Conservation (phyloP, 2,329 filamentous ascomycete species). For the Bipolaris zeicola region DNA sequence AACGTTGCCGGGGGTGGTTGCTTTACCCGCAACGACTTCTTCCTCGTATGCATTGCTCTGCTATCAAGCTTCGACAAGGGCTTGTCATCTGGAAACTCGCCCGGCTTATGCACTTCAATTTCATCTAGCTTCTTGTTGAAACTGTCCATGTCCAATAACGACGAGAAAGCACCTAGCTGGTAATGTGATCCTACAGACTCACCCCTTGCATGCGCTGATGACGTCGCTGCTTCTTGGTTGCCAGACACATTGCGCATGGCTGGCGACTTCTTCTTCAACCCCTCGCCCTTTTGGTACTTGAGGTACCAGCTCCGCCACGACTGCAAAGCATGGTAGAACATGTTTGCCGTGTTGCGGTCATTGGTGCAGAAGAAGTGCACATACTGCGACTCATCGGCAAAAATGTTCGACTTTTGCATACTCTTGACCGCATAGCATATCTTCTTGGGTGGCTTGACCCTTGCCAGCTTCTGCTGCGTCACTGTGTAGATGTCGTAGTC, state of each 20-base stretch:
- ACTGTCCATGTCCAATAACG: constrained; percentile 67
- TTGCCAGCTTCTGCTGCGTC: constrained; percentile 68
- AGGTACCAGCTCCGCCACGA: constrained; percentile 92
- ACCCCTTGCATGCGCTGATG: constrained; percentile 35
- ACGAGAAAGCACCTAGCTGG: constrained; percentile 69
- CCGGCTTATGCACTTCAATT: constrained; percentile 30
- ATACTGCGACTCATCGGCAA: constrained; percentile 81
- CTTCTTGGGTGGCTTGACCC: constrained; percentile 83
- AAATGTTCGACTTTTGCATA: constrained; percentile 85
- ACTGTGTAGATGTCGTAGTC: constrained; percentile 92
- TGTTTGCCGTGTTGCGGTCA: constrained; percentile 68
- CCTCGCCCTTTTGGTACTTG: constrained; percentile 70
- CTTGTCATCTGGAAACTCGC: constrained; percentile 36
- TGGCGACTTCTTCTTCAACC: constrained; percentile 49
- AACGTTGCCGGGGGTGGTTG: constrained; percentile 45
- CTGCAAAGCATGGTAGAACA: constrained; percentile 75
- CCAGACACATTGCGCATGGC: constrained; percentile 32
- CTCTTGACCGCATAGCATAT: constrained; percentile 89
- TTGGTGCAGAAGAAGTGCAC: constrained; percentile 91
- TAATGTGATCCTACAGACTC: constrained; percentile 59
- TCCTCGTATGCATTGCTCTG: constrained; percentile 42
- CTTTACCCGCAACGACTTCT: constrained; percentile 47
- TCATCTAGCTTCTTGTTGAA: constrained; percentile 56
- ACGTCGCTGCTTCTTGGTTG: constrained; percentile 19
- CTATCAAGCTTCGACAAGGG: constrained; percentile 32